Base-by-base conservation (phyloP, 768 basidiomycete species). In the Boletus eberwhitei region DNA sequence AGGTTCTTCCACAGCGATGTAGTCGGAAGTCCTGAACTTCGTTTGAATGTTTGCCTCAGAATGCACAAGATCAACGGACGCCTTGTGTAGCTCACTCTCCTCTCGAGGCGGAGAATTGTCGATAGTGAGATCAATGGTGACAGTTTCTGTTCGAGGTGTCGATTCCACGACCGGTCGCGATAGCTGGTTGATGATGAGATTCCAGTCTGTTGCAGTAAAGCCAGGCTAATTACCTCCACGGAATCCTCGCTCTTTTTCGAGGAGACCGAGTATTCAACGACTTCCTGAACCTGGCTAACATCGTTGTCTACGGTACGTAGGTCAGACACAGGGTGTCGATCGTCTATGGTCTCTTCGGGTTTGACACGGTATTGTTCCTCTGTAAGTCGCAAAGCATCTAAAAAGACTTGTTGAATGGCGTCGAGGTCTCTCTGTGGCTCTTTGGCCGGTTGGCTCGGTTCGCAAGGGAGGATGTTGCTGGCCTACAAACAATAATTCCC, bases 71-170 rank as follows among this genome's bases (percentile, higher is more conserved):
- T 32, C 22, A n/a, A 24, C 11, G 14, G 48, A 36, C 8, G 31
- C 14, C 45, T 52, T 39, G 31, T 44, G 49, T 19, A 13, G 6
- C 13, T 17, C 24, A n/a, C 11, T 40, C 19, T 48, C 49, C 43
- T 43, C 55, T 40, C 44, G 61, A 29, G 46, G 54, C 11, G 71
- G 71, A 26, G 68, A 56, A 4, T 52, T 53, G 40, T 74, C 71
- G 19, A 63, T 55, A n/a, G 77, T 80, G 51, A 81, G 69, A 63
- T 83, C 80, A 53, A 80, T 75, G 40, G 73, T 77, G 8, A 70
- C 59, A 21, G 57, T 55, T 40, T 74, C 59, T 21, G 51, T 57
- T 59, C 48, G 52, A 34, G 64, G 63, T 24, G 59, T 61, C 29
- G 58, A 58, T 40, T 57, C 48, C 49, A 40, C 17, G 16, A 51